phyloP scores from a whole-genome alignment of 805 yeast species.

The Candida mattraensis region DNA sequence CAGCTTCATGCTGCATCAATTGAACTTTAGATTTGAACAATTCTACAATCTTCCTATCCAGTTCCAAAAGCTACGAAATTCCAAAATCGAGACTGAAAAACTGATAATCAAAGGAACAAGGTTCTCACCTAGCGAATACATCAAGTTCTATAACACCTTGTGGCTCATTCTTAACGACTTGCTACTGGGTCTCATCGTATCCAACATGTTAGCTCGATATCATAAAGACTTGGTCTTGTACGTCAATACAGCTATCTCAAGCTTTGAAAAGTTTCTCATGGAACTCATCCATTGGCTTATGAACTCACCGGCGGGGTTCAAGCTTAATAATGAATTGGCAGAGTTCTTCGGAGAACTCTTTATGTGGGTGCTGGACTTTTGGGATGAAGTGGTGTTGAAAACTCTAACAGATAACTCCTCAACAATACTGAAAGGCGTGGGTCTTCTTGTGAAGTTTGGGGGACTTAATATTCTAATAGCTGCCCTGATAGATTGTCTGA shows the following conservation, averaged over 20 bases:
- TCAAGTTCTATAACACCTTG: slow-evolving; percentile 77
- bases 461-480: slow-evolving; percentile 77
- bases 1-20: slow-evolving; percentile 66
- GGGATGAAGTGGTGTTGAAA: slow-evolving; percentile 39
- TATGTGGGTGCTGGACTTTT: slow-evolving; percentile 78
- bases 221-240: slow-evolving; percentile 14
- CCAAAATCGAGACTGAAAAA: slow-evolving; percentile 41
- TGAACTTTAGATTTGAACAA: slow-evolving; percentile 76
- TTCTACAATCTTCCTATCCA: slow-evolving; percentile 78
- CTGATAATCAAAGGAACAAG: slow-evolving; percentile 39
- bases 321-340: slow-evolving; percentile 83
- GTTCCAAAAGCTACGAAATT: slow-evolving; percentile 50
- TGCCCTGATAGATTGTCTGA: slow-evolving; percentile 59
- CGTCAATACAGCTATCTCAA: slow-evolving; percentile 29
- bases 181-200: slow-evolving; percentile 65
- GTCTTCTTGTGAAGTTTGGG: slow-evolving; percentile 23
- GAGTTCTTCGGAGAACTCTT: slow-evolving; percentile 82
- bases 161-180: slow-evolving; percentile 88
- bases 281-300: slow-evolving; percentile 69
- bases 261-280: slow-evolving; percentile 32
- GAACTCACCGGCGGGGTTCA: slow-evolving; percentile 91
- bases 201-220: slow-evolving; percentile 40
- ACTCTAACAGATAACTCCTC: slow-evolving; percentile 15
- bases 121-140: slow-evolving; percentile 54
- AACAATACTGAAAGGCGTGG: slow-evolving; percentile 13